Evolutionary conservation across 345 rosid species (phyloP).

Genomic region (Eucalyptus curtisii): DNA sequence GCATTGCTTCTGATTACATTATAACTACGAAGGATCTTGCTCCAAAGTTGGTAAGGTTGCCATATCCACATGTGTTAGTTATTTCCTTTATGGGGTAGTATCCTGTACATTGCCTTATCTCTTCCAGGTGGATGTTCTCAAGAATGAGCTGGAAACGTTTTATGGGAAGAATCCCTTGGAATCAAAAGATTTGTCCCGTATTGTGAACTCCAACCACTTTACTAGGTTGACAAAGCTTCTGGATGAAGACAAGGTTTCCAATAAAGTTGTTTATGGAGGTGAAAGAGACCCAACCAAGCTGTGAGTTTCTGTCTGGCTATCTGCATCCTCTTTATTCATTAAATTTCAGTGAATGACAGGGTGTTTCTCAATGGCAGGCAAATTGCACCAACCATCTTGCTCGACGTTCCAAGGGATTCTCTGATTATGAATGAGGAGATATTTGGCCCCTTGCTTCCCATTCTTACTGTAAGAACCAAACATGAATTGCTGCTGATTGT

Average conservation of each 20-base stretch:
- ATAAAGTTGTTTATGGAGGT: constrained; percentile 74
- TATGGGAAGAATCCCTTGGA: constrained; percentile 71
- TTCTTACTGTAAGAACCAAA: constrained; percentile 35
- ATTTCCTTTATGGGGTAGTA: background rate
- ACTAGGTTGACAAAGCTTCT: constrained; percentile 57
- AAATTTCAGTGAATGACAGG: background rate
- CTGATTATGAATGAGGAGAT: constrained; percentile 85
- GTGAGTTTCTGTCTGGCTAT: constrained; percentile 29
- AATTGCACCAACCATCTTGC: constrained; percentile 81
- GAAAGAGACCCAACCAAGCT: constrained; percentile 49
- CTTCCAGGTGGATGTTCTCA: constrained; percentile 50
- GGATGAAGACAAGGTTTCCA: constrained; percentile 81
- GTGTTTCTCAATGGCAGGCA: constrained; percentile 21
- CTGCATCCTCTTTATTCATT: background rate
- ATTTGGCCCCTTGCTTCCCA: constrained; percentile 95
- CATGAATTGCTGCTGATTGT: background rate
- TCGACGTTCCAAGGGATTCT: constrained; percentile 74
- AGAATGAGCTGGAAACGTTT: constrained; percentile 49
- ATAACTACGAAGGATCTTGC: constrained; percentile 64
- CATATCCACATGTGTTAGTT: background rate
- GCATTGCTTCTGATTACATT: constrained; percentile 80
- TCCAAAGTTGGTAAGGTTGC: constrained; percentile 54
- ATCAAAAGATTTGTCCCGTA: constrained; percentile 76
- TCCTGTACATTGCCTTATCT: background rate
- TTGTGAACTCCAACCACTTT: constrained; percentile 77